Evolutionary conservation across 2,329 filamentous ascomycete genomes (phyloP), one percentile per base, ranked within the genome.

Genomic region (Seiridium cupressi): DNA sequence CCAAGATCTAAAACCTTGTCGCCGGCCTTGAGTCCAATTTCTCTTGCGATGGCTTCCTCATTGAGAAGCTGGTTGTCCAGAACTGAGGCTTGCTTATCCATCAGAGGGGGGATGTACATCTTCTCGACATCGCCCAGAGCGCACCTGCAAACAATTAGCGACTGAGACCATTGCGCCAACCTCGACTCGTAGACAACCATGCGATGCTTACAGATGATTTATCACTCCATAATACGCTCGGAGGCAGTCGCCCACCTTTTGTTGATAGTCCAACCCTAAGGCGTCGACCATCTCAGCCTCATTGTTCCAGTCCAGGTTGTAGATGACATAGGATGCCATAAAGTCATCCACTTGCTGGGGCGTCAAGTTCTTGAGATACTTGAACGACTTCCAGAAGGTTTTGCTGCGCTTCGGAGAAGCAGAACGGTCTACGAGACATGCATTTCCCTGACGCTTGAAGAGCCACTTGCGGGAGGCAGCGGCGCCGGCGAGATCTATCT

Each of bases 241-340:
- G 57, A 84, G 75, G 60, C 80, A 82, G 61, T 81, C 79, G 59
- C 81, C 81, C 11, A 83, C 80, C 46, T 77, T 79, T 46, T 78
- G 66, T 65, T 79, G 78, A 67, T 84, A 84, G 62, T 81, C 70
- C 3, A 77, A 74, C 1, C 81, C 81, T 5, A 84, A 72, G 0
- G 74, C 73, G 26, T 74, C 73, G 13, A 79, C 65, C 80, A 84
- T 84, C 60, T 77, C 72, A 34, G 73, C 66, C 67, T 82, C 78
- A 62, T 84, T 72, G 13, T 76, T 79, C 81, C 81, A 84, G 70
- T 84, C 81, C 1, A 83, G 75, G 64, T 81, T 82, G 72, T 84
- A 84, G 65, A 84, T 84, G 66, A 82, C 75, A 62, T 84, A 84
- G 4, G 81, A 84, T 2, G 79, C 79, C 81, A 84, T 84, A 69